Conservation (phyloP, 257 asterid genomes). For the Cynanchum wilfordii region DNA sequence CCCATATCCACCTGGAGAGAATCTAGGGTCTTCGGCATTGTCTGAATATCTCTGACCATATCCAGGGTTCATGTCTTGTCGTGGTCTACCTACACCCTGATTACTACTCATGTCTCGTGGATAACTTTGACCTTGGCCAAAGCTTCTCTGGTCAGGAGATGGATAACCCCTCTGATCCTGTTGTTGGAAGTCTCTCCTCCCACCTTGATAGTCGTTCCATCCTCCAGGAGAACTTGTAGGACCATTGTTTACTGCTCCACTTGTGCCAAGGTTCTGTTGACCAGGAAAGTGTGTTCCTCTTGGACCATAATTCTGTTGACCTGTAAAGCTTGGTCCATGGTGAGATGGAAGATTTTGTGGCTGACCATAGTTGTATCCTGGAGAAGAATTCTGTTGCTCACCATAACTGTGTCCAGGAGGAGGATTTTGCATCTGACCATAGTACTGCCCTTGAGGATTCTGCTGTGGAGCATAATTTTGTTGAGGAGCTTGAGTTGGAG, state of each 20-base stretch:
- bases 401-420: constrained; percentile 30
- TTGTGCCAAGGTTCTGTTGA: constrained; percentile 22
- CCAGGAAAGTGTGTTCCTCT: constrained; percentile 22
- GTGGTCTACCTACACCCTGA: constrained; percentile 8
- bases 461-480: constrained; percentile 23
- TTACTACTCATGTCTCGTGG: constrained; percentile 31
- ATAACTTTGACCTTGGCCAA: constrained; percentile 25
- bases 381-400: constrained; percentile 16
- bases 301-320: constrained; percentile 34
- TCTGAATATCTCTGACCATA: constrained; percentile 22
- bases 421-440: constrained; percentile 16
- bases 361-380: constrained; percentile 22
- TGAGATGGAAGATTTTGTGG: constrained; percentile 15
- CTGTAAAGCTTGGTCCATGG: constrained; percentile 32
- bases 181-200: constrained; percentile 21
- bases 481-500: constrained; percentile 17
- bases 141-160: constrained; percentile 27
- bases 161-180: constrained; percentile 19
- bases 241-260: constrained; percentile 33
- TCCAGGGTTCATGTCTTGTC: constrained; percentile 11
- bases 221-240: constrained; percentile 27
- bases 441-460: constrained; percentile 19
- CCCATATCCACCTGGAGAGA: constrained; percentile 20
- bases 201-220: constrained; percentile 22
- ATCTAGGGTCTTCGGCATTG: constrained; percentile 18